Conservation (phyloP, 2,329 filamentous ascomycete genomes). For the Xylariaceae sp. region DNA sequence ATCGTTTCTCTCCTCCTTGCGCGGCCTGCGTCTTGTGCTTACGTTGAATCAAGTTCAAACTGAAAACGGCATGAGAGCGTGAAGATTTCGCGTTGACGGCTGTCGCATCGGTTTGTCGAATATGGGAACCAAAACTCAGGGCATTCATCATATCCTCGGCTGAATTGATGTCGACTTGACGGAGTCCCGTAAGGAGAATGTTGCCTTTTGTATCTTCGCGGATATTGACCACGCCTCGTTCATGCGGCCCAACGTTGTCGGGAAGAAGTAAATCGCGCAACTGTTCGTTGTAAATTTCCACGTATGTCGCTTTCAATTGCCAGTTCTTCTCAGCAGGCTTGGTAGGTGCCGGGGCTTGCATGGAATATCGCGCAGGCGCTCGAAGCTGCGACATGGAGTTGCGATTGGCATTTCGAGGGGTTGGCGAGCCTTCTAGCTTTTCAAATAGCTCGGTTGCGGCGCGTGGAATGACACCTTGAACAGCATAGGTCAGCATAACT, state of each 20-base stretch:
- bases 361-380: conserved; percentile 72
- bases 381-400: conserved; percentile 71
- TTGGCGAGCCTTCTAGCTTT: conserved; percentile 58
- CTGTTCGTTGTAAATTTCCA: conserved; percentile 97
- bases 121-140: conserved; percentile 85
- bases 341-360: conserved; percentile 37
- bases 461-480: conserved; percentile 86
- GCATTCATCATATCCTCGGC: conserved; percentile 86
- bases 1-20: conserved; percentile 68
- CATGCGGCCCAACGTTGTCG: conserved; percentile 61
- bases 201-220: conserved; percentile 92
- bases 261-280: conserved; percentile 82
- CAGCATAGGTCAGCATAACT: conserved; percentile 12
- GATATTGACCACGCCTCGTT: conserved; percentile 78
- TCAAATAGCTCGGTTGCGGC: conserved; percentile 85
- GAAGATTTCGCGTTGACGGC: conserved; percentile 97
- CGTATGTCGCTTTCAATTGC: conserved; percentile 90
- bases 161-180: conserved; percentile 81
- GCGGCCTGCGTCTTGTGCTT: conserved; percentile 53
- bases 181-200: conserved; percentile 86
- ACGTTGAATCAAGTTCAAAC: conserved; percentile 84
- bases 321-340: conserved; percentile 65
- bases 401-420: conserved; percentile 43
- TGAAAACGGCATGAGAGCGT: conserved; percentile 95
- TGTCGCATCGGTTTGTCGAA: conserved; percentile 93